Evolutionary conservation across 2,329 filamentous ascomycete genomes (phyloP).

Genomic region (Nemania sp.): DNA sequence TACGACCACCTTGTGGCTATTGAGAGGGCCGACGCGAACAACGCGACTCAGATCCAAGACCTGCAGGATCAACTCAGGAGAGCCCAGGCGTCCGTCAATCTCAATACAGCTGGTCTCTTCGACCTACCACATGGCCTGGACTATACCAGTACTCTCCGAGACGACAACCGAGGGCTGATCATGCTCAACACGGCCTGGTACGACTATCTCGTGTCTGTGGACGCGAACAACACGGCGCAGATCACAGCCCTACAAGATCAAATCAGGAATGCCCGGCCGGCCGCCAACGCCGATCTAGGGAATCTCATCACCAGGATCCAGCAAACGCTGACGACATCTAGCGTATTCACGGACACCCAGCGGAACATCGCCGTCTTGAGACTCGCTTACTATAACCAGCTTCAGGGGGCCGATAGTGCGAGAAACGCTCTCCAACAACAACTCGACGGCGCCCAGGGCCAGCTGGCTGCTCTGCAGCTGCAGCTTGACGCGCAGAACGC

Average conservation of each 20-base stretch:
- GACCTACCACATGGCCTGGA: background rate
- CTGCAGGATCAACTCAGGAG: conserved; percentile 2
- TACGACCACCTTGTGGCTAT: conserved; percentile 14
- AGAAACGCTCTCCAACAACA: background rate
- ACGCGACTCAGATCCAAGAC: background rate
- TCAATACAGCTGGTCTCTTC: background rate
- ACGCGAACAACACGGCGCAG: background rate
- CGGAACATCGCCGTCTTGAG: conserved; percentile 8
- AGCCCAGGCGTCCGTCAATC: background rate
- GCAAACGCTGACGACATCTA: background rate
- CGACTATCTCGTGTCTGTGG: conserved; percentile 10
- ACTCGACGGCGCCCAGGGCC: background rate
- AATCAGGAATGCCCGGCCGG: conserved; percentile 1
- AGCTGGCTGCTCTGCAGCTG: background rate
- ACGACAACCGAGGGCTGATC: conserved; percentile 21
- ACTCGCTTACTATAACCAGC: conserved; percentile 8
- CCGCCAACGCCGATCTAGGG: background rate
- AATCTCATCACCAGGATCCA: background rate
- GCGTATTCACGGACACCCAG: conserved; percentile 4
- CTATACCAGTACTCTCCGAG: conserved; percentile 15
- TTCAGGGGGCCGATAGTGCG: background rate
- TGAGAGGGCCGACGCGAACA: background rate
- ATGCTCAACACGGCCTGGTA: conserved; percentile 18
- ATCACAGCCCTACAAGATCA: background rate
- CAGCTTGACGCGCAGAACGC: conserved; percentile 7